Percentiles rank a stretch among this genome's conserved stretches.
Evolutionary conservation across 2,329 filamentous ascomycete genomes (phyloP).

Genomic region (Meredithiella fracta): DNA sequence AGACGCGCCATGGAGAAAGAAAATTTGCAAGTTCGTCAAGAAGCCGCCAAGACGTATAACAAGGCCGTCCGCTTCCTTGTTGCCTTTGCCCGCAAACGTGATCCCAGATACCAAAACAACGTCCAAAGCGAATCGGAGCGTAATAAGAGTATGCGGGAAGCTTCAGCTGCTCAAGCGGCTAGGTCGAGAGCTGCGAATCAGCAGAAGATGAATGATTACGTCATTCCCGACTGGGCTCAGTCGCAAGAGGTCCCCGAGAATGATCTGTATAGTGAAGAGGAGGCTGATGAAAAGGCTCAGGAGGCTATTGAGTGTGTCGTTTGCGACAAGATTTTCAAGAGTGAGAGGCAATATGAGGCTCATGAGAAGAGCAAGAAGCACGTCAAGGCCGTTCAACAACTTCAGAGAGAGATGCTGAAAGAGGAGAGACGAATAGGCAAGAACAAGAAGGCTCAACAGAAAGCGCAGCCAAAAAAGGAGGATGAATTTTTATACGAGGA

Average conservation of each 20-base stretch:
- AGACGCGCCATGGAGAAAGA: constrained; percentile 88
- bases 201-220: constrained; percentile 41
- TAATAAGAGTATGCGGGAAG: constrained; percentile 59
- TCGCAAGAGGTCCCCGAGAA: constrained; percentile 44
- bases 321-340: constrained; percentile 72
- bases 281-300: constrained; percentile 33
- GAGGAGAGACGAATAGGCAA: constrained; percentile 37
- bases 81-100: constrained; percentile 75
- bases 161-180: constrained; percentile 69
- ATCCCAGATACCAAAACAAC: constrained; percentile 68
- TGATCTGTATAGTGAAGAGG: constrained; percentile 34
- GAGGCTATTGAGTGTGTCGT: constrained; percentile 57
- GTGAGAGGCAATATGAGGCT: constrained; percentile 75
- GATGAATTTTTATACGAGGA: background rate
- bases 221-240: constrained; percentile 24
- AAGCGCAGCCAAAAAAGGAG: background rate
- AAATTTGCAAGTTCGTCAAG: constrained; percentile 70
- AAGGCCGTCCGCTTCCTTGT: constrained; percentile 78
- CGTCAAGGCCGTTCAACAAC: constrained; percentile 62
- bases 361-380: constrained; percentile 98
- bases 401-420: constrained; percentile 67
- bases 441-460: constrained; percentile 17
- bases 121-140: constrained; percentile 64
- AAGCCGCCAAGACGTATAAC: constrained; percentile 76
- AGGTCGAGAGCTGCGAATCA: constrained; percentile 67